Percentiles rank a stretch among this genome's conserved stretches.
Conservation (phyloP, 495 filamentous ascomycete genomes). For the Penicillium tannophilum region DNA sequence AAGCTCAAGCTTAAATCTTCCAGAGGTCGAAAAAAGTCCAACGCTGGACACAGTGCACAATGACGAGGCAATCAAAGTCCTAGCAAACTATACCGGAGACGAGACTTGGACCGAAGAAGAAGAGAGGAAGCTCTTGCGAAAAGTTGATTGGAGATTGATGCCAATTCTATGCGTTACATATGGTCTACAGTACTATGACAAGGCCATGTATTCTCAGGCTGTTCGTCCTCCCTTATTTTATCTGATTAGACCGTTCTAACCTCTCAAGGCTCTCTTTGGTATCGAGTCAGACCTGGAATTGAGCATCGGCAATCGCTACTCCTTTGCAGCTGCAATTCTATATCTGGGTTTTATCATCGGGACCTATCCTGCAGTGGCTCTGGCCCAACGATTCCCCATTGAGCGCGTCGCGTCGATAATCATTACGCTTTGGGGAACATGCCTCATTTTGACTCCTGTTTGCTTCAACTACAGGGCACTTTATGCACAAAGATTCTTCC, state of each 20-base stretch:
- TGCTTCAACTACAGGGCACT: slow-evolving; percentile 39
- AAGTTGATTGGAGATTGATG: slow-evolving; percentile 51
- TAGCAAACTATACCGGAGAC: slow-evolving; percentile 42
- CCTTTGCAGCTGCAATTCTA: slow-evolving; percentile 45
- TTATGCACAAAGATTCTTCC: slow-evolving; percentile 50
- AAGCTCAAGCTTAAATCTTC: slow-evolving; percentile 12
- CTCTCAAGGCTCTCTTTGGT: slow-evolving; percentile 19
- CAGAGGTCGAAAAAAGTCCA: slow-evolving; percentile 12
- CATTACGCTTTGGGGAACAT: slow-evolving; percentile 37
- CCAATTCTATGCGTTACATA: slow-evolving; percentile 38
- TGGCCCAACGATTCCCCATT: slow-evolving; percentile 48
- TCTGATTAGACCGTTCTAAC: not conserved
- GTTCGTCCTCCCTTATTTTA: slow-evolving; percentile 25
- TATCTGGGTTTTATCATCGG: slow-evolving; percentile 53
- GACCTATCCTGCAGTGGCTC: slow-evolving; percentile 43
- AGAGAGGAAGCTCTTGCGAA: slow-evolving; percentile 44
- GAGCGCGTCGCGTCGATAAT: slow-evolving; percentile 43
- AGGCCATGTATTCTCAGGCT: slow-evolving; percentile 52
- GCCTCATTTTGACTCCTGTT: slow-evolving; percentile 39
- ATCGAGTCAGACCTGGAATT: slow-evolving; percentile 37
- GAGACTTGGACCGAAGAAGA: slow-evolving; percentile 45
- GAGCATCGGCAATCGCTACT: slow-evolving; percentile 39
- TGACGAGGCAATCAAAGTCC: slow-evolving; percentile 49
- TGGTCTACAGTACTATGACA: slow-evolving; percentile 53
- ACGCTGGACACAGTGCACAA: slow-evolving; percentile 43